Evolutionary conservation across 2,329 filamentous ascomycete genomes (phyloP).

Genomic region (Proliferodiscus dingleyae): DNA sequence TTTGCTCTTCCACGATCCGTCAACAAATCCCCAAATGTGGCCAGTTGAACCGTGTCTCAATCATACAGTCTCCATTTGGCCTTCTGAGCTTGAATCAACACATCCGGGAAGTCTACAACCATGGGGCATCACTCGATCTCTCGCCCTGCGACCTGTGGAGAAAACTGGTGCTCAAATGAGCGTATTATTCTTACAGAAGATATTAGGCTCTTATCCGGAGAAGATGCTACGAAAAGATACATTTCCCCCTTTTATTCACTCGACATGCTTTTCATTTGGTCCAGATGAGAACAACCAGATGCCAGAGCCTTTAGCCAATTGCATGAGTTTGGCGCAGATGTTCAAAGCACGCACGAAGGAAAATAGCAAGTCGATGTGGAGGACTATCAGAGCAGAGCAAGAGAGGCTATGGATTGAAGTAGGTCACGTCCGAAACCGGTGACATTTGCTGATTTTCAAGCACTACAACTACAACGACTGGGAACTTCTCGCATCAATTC

Average conservation of each 20-base stretch:
- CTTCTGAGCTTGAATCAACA: too few species aligned
- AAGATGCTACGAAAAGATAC: slow-evolving; percentile 2
- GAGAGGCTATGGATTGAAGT: slow-evolving; percentile 3
- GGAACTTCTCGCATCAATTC: slow-evolving; percentile 2
- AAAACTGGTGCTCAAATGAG: background rate
- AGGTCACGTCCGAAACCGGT: background rate
- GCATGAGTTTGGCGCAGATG: slow-evolving; percentile 3
- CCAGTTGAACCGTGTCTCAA: background rate
- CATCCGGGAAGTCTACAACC: background rate
- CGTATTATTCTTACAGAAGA: background rate
- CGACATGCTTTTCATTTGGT: background rate
- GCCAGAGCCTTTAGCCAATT: background rate
- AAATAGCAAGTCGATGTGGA: slow-evolving; percentile 1
- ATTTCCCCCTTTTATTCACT: slow-evolving; percentile 3
- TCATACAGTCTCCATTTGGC: background rate
- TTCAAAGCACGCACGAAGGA: background rate
- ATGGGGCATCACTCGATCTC: background rate
- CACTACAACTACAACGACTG: slow-evolving; percentile 2
- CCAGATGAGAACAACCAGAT: background rate
- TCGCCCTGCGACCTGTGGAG: background rate
- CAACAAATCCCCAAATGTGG: too few species aligned
- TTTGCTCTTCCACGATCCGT: too few species aligned
- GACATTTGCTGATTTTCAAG: background rate
- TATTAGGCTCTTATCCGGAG: background rate
- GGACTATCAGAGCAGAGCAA: slow-evolving; percentile 1